These are phyloP conservation scores for Cajanus cajan DNA, from an alignment of 306 rosid species.

Conservation along the genomic window DNA sequence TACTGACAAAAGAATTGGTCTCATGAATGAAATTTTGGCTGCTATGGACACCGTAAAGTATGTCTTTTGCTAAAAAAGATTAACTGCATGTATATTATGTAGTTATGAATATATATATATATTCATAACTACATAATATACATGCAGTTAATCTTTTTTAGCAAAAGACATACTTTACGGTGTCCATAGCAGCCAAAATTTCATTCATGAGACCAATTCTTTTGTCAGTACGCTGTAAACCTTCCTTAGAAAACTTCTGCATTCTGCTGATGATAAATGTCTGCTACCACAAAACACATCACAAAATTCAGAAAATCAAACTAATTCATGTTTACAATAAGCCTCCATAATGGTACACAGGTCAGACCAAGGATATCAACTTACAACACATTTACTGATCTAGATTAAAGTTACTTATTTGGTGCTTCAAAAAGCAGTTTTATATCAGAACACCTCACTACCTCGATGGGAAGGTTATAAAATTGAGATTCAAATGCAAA, in stretches of 20 bases:
- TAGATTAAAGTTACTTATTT: slow-evolving; percentile 3
- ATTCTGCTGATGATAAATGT: slow-evolving; percentile 77
- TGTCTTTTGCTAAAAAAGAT: slow-evolving; percentile 30
- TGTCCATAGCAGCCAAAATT: slow-evolving; percentile 96
- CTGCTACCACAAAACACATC: slow-evolving; percentile 52
- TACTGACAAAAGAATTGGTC: slow-evolving; percentile 96
- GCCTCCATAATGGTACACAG: slow-evolving; percentile 5
- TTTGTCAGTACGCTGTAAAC: slow-evolving; percentile 90
- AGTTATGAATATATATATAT: no score
- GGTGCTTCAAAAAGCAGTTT: slow-evolving; percentile 4
- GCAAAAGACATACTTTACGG: slow-evolving; percentile 71
- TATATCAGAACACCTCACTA: slow-evolving; percentile 4
- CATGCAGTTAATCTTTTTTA: not conserved
- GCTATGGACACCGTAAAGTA: slow-evolving; percentile 99
- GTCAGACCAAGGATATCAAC: slow-evolving; percentile 11
- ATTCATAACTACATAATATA: no score
- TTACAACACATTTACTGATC: slow-evolving; percentile 13
- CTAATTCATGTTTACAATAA: slow-evolving; percentile 19
- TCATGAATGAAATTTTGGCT: slow-evolving; percentile 95
- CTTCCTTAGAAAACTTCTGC: slow-evolving; percentile 84
- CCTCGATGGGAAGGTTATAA: not conserved
- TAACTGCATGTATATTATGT: not conserved
- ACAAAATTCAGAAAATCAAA: slow-evolving; percentile 11
- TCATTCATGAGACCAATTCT: slow-evolving; percentile 99
- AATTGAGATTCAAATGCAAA: not conserved